Evolutionary conservation across 768 basidiomycete species (phyloP), one percentile per base, ranked within the genome.

Genomic region (Trametes cubensis): DNA sequence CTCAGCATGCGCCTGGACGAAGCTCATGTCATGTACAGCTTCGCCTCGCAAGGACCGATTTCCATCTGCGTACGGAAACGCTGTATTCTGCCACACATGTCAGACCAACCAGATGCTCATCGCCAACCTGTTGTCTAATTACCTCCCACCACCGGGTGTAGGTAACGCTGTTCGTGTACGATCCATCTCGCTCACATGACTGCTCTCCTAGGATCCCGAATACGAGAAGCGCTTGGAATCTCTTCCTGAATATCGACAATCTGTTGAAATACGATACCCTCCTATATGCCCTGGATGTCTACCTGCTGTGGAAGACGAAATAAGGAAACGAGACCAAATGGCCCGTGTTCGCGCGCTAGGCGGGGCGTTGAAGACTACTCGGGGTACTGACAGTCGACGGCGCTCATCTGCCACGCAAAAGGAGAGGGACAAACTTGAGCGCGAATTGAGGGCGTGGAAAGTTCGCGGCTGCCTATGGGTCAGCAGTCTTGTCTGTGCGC

Each of bases 61-160:
- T 25, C 90, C 87, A 1, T 82, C 84, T 21, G 71, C 79, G 58
- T 89, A 88, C 60, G 67, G 82, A 45, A 80, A 78, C 26, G 79
- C 83, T 1, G 82, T 84, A 8, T 95, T 96, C 77, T 98, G 95
- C 75, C 87, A 89, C 67, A 85, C 85, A 7, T 97, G 95, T 73
- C 87, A 89, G 67, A 91, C 92, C n/a, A 98, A 98, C 74, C 95
- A 97, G 70, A 88, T 86, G 78, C 82, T 98, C 41, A 78, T 94
- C 55, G 78, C 91, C 63, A 92, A 94, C 73, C 83, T 98, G 58
- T 77, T 98, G 34, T 90, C 94, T 17, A 94, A 90, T 68, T 98
- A 95, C 73, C 82, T 96, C 0, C 94, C 94, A 11, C 76, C 85
- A 25, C 83, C 86, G n/a, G 82, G 83, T 61, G 94, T 94, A 70